Evolutionary conservation across 2,329 filamentous ascomycete genomes (phyloP), one percentile per base, ranked within the genome.

Genomic region (Fusarium falciforme): DNA sequence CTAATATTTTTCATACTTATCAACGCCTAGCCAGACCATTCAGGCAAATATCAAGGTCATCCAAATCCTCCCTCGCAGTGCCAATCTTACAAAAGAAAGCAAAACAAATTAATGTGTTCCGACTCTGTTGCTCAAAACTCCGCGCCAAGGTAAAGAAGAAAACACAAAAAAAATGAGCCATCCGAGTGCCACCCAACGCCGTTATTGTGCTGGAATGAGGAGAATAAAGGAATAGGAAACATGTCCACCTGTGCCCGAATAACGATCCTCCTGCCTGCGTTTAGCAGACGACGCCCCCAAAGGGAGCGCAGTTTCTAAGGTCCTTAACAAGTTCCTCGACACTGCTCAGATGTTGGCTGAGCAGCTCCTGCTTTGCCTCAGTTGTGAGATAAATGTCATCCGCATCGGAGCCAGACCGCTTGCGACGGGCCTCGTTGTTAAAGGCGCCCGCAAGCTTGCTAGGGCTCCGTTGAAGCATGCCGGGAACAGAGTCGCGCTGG

Each of bases 311-410:
- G 80, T 94, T 94, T 74, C 92, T 91, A 77, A 98, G 84, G 82
- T 98, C 94, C 80, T 93, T 91, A 63, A 97, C 94, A 68, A 97
- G 87, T 76, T 95, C 94, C 72, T 95, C 93, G 29, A 97, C 94
- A 79, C 93, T 96, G 82, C 89, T 93, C 79, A 97, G 86, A 82
- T 96, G 94, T 74, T 90, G 88, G 49, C 93, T 93, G 42, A 97
- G 85, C 81, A 97, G 84, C 60, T 87, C 88, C 84, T 96, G 94
- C 85, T 98, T 98, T 82, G 97, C 93, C 74, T 93, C 91, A 12
- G 93, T 95, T 9, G 89, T 90, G 68, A 91, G 89, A 29, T 70
- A 72, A 11, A 75, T 14, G 35, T 76, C n/a, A 60, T 74, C 38
- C 81, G 63, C 79, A 62, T 78, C 81, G 54, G 82, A 82, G 71